Conservation (phyloP, 257 asterid species). For the Fraxinus anomala region DNA sequence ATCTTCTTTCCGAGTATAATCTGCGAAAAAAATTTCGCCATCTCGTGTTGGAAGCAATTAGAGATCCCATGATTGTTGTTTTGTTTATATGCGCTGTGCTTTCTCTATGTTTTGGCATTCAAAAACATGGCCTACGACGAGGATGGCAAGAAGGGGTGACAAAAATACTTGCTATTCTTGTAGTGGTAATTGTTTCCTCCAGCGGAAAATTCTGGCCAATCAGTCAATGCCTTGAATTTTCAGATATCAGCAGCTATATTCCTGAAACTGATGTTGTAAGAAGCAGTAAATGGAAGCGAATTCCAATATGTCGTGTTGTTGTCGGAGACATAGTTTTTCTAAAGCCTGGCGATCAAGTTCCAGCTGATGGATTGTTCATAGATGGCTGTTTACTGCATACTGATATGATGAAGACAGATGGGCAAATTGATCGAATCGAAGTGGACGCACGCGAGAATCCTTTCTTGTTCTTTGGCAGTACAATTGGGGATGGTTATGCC, state of each 20-base stretch:
- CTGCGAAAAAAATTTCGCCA: slow-evolving; percentile 20
- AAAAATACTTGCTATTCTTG: slow-evolving; percentile 40
- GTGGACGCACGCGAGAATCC: slow-evolving; percentile 35
- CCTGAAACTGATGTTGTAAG: slow-evolving; percentile 41
- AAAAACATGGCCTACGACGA: slow-evolving; percentile 38
- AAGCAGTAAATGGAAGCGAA: slow-evolving; percentile 32
- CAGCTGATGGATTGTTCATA: slow-evolving; percentile 50
- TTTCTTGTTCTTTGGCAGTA: slow-evolving; percentile 44
- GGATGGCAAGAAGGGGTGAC: slow-evolving; percentile 55
- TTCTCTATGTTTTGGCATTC: slow-evolving; percentile 47
- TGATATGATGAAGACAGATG: slow-evolving; percentile 50
- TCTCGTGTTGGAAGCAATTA: slow-evolving; percentile 38
- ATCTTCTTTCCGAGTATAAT: not conserved
- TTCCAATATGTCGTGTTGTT: slow-evolving; percentile 40
- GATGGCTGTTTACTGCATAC: slow-evolving; percentile 41
- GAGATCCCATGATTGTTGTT: slow-evolving; percentile 38
- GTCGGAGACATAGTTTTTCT: slow-evolving; percentile 52
- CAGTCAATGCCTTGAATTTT: slow-evolving; percentile 38
- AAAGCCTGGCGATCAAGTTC: slow-evolving; percentile 54
- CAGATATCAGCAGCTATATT: slow-evolving; percentile 32
- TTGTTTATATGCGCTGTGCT: slow-evolving; percentile 40
- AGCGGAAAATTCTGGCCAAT: slow-evolving; percentile 38
- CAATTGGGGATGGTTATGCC: slow-evolving; percentile 48
- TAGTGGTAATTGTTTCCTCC: slow-evolving; percentile 41
- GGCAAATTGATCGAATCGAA: slow-evolving; percentile 43